Evolutionary conservation across 805 yeast genomes (phyloP).

Genomic region (Trichomonascus vanleenenianus): DNA sequence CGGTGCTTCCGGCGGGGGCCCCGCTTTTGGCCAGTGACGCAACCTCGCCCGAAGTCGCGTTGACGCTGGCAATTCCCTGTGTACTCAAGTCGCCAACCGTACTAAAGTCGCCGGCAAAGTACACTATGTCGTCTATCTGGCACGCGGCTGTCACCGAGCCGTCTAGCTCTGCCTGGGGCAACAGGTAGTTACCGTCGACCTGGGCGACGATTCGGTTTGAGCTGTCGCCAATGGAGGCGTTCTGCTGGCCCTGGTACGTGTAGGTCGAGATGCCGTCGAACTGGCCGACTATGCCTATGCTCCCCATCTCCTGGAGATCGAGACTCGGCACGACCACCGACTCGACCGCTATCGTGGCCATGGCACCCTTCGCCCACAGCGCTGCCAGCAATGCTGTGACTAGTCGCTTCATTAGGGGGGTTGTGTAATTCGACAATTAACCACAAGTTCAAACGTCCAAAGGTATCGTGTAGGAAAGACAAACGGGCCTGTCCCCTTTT

Average conservation of each 20-base stretch:
- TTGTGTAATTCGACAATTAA: background rate
- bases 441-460: too few species aligned
- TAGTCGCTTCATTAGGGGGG: background rate
- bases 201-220: constrained; percentile 19
- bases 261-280: constrained; percentile 32
- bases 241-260: constrained; percentile 31
- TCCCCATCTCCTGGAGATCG: constrained; percentile 20
- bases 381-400: background rate
- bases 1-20: constrained; percentile 27
- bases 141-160: constrained; percentile 19
- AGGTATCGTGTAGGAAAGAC: background rate
- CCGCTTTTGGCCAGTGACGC: constrained; percentile 15
- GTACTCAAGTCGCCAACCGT: constrained; percentile 14
- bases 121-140: constrained; percentile 17
- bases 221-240: constrained; percentile 9
- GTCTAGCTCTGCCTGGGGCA: constrained; percentile 11
- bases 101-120: constrained; percentile 27
- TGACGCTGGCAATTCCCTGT: constrained; percentile 21
- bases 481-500: too few species aligned
- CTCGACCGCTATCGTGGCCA: constrained; percentile 4
- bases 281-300: constrained; percentile 30
- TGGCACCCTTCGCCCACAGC: background rate
- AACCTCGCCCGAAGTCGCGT: constrained; percentile 21
- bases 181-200: constrained; percentile 15
- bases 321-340: constrained; percentile 19